A percentile compares a stretch with the other conserved stretches of the same genome.
Evolutionary conservation across 768 basidiomycete genomes (phyloP).

Genomic region (Chiua virens): DNA sequence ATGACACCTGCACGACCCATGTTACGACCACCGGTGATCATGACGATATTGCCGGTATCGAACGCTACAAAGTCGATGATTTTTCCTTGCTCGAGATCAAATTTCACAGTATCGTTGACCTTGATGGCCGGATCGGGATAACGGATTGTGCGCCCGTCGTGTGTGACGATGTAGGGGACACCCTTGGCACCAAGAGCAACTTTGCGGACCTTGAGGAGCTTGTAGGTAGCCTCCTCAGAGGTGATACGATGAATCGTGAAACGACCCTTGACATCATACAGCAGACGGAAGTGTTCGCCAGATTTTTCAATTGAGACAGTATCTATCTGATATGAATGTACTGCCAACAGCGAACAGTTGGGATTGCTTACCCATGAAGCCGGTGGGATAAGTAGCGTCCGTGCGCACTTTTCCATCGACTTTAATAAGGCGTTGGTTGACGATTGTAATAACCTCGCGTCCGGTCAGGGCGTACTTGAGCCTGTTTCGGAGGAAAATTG

Average conservation of each 20-base stretch:
- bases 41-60: slow-evolving; percentile 95
- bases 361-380: slow-evolving; percentile 84
- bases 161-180: slow-evolving; percentile 96
- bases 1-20: slow-evolving; percentile 98
- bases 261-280: slow-evolving; percentile 99
- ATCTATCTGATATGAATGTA: slow-evolving; percentile 48
- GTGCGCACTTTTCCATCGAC: slow-evolving; percentile 99
- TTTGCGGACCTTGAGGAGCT: slow-evolving; percentile 91
- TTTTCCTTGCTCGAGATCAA: slow-evolving; percentile 92
- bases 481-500: slow-evolving; percentile 97
- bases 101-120: slow-evolving; percentile 98
- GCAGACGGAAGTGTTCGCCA: slow-evolving; percentile 97
- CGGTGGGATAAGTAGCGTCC: slow-evolving; percentile 94
- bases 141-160: slow-evolving; percentile 99
- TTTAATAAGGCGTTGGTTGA: slow-evolving; percentile 96
- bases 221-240: slow-evolving; percentile 94
- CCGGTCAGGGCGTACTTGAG: slow-evolving; percentile 98
- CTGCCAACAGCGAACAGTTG: background rate
- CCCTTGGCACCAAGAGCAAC: slow-evolving; percentile 91
- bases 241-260: slow-evolving; percentile 99
- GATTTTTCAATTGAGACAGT: slow-evolving; percentile 98
- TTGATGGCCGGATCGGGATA: slow-evolving; percentile 96
- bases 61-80: slow-evolving; percentile 93
- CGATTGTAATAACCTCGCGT: slow-evolving; percentile 93
- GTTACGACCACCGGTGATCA: slow-evolving; percentile 99